Percentiles rank a stretch among this genome's conserved stretches.
These are phyloP conservation scores for Ceratobasidium sp. DNA, from an alignment of 1,284 basidiomycete species.

Conservation along the genomic window DNA sequence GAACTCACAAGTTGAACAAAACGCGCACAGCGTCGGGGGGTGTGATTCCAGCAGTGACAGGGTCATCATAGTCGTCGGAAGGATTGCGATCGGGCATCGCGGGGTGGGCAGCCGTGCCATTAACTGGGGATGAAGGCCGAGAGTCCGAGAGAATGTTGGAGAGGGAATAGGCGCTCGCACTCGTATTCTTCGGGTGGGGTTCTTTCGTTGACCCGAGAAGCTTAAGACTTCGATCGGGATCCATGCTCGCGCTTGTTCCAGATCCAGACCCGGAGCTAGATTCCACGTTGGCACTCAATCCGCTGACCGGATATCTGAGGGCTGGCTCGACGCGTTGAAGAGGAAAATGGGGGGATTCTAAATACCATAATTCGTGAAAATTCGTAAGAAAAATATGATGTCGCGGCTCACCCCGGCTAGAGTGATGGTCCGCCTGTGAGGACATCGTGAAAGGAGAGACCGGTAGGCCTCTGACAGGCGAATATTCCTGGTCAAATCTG, in stretches of 20 bases:
- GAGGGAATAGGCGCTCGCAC: constrained; percentile 25
- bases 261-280: constrained; percentile 31
- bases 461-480: constrained; percentile 8
- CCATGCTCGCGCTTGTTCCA: constrained; percentile 23
- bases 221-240: constrained; percentile 38
- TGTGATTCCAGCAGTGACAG: constrained; percentile 52
- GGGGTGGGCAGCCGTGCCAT: background rate
- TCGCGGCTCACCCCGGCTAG: background rate
- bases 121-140: constrained; percentile 15
- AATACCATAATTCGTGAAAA: background rate
- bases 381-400: background rate
- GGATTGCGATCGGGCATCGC: background rate
- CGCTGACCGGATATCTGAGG: background rate
- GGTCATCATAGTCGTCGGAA: constrained; percentile 49
- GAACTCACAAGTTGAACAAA: constrained; percentile 53
- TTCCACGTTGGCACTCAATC: background rate
- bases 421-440: constrained; percentile 17
- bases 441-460: constrained; percentile 28
- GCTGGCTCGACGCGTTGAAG: constrained; percentile 10
- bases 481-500: constrained; percentile 36
- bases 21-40: constrained; percentile 51
- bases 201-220: constrained; percentile 27
- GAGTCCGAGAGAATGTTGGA: constrained; percentile 34
- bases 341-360: constrained; percentile 21
- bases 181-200: constrained; percentile 30